A percentile compares a stretch with the other conserved stretches of the same genome.
These are phyloP conservation scores for Arabidopsis suecica DNA, from an alignment of 345 rosid species.

Conservation along the genomic window DNA sequence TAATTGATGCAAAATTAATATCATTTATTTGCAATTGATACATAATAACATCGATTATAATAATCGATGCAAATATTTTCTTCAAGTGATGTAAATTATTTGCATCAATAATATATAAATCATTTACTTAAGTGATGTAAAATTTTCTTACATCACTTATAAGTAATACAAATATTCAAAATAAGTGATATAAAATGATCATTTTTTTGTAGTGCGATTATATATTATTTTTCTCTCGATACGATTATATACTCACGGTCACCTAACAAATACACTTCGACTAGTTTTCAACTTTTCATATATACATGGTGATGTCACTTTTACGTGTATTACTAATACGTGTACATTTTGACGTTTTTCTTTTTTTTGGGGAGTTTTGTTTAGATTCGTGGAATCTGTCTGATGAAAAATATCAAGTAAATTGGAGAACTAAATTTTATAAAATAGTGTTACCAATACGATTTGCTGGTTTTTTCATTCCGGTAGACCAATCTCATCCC, in stretches of 20 bases:
- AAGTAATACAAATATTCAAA: background rate
- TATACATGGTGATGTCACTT: constrained; percentile 10
- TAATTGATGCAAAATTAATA: no score
- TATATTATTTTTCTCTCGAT: background rate
- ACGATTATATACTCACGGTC: background rate
- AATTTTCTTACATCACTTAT: background rate
- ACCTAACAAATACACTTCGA: constrained; percentile 24
- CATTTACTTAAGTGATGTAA: background rate
- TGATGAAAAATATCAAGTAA: constrained; percentile 4
- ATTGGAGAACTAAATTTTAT: background rate
- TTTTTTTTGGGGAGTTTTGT: background rate
- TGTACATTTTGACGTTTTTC: constrained; percentile 6
- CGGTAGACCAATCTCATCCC: background rate
- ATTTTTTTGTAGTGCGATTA: background rate
- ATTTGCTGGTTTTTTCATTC: constrained; percentile 10
- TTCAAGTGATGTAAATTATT: no score
- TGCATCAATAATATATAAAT: no score
- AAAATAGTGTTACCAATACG: background rate
- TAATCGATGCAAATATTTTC: no score
- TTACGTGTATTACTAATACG: background rate
- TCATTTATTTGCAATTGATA: no score
- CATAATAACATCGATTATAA: no score
- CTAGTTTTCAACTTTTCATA: background rate
- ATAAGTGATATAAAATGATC: background rate
- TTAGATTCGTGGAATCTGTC: constrained; percentile 8